These are phyloP conservation scores for Penicillium oxalicum DNA, from an alignment of 2,329 filamentous ascomycete species.

Conservation along the genomic window DNA sequence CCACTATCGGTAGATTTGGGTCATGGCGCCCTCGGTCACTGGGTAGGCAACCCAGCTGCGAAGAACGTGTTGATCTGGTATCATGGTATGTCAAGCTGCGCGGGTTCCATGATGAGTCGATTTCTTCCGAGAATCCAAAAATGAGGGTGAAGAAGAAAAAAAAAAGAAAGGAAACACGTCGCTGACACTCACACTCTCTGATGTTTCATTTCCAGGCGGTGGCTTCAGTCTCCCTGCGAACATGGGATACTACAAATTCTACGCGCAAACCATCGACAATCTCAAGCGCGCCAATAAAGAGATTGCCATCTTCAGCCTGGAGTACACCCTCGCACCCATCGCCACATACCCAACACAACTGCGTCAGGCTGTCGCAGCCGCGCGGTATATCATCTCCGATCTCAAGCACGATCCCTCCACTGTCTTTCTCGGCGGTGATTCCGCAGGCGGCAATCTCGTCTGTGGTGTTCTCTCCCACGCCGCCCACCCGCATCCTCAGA, in stretches of 20 bases:
- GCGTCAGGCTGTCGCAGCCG: constrained; percentile 36
- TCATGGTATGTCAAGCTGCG: constrained; percentile 23
- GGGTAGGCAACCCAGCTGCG: constrained; percentile 34
- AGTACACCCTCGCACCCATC: constrained; percentile 52
- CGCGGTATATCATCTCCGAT: constrained; percentile 36
- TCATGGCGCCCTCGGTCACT: constrained; percentile 33
- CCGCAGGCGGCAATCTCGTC: constrained; percentile 41
- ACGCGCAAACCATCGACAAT: constrained; percentile 40
- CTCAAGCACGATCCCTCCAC: constrained; percentile 28
- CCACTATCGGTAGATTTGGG: constrained; percentile 27
- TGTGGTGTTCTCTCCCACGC: constrained; percentile 36
- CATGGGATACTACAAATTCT: constrained; percentile 46
- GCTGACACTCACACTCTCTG: neutral
- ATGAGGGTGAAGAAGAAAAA: too few species aligned
- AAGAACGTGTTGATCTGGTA: constrained; percentile 38
- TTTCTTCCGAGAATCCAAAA: too few species aligned
- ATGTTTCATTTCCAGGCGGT: constrained; percentile 39
- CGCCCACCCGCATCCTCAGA: constrained; percentile 51
- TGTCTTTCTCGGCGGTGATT: constrained; percentile 41
- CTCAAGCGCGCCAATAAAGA: constrained; percentile 40
- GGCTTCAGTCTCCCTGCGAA: constrained; percentile 50
- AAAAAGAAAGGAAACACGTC: neutral
- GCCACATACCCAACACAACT: constrained; percentile 42
- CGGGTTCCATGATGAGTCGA: too few species aligned
- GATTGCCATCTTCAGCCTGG: constrained; percentile 49